These are phyloP conservation scores for Arthroderma sp. DNA, from an alignment of 2,329 filamentous ascomycete species.

Conservation along the genomic window DNA sequence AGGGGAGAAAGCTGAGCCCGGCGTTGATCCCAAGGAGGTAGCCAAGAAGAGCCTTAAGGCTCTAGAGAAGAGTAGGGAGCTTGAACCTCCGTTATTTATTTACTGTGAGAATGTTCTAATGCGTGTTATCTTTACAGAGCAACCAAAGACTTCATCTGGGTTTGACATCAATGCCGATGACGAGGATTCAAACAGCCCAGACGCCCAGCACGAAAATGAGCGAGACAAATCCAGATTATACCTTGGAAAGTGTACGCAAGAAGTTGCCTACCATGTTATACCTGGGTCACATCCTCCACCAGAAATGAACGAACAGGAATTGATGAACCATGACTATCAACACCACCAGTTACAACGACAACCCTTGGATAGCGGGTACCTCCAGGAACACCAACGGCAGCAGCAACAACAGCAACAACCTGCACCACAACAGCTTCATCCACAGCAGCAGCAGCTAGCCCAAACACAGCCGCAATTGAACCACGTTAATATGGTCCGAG, in stretches of 20 bases:
- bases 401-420: constrained; percentile 47
- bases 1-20: constrained; percentile 38
- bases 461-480: constrained; percentile 40
- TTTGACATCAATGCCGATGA: constrained; percentile 37
- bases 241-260: constrained; percentile 54
- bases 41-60: constrained; percentile 36
- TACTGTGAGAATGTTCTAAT: constrained; percentile 1
- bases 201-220: constrained; percentile 46
- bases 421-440: constrained; percentile 36
- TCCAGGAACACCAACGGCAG: constrained; percentile 49
- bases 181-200: constrained; percentile 34
- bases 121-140: constrained; percentile 23
- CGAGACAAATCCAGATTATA: constrained; percentile 53
- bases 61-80: constrained; percentile 26
- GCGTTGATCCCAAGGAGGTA: constrained; percentile 35
- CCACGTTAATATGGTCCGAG: constrained; percentile 38
- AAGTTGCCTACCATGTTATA: constrained; percentile 56
- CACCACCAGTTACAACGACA: constrained; percentile 42
- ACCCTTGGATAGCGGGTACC: constrained; percentile 21
- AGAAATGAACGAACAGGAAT: constrained; percentile 36
- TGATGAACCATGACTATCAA: constrained; percentile 34
- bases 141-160: constrained; percentile 38
- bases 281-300: constrained; percentile 51
- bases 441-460: constrained; percentile 24
- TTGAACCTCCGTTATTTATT: background rate